Conservation (phyloP, 2,329 filamentous ascomycete genomes). For the Tricladium varicosporioides region DNA sequence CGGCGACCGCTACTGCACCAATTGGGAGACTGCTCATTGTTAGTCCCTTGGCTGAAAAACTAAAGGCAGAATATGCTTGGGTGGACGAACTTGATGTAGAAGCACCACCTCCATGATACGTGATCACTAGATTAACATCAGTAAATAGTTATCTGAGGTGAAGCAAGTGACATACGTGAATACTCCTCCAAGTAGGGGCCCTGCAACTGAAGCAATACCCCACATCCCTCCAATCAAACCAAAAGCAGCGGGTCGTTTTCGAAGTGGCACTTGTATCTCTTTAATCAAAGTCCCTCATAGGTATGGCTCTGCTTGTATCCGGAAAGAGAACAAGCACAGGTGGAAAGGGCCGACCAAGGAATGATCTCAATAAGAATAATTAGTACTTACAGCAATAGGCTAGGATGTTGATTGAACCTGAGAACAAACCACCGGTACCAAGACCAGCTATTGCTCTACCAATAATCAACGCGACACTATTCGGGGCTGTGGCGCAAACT, state of each 20-base stretch:
- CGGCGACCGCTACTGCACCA: conserved; percentile 36
- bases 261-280: conserved; percentile 23
- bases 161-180: conserved; percentile 11
- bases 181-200: conserved; percentile 33
- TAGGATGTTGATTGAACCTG: conserved; percentile 33
- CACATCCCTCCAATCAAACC: conserved; percentile 28
- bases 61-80: background rate
- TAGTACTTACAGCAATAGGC: conserved; percentile 26
- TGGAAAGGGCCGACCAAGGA: too few relatives aligned
- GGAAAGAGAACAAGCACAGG: too few relatives aligned
- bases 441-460: conserved; percentile 35
- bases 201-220: conserved; percentile 33
- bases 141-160: conserved; percentile 6
- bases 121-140: conserved; percentile 16
- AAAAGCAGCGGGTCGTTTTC: conserved; percentile 29
- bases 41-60: background rate
- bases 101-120: conserved; percentile 34
- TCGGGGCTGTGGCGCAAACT: conserved; percentile 35
- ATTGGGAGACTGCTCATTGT: conserved; percentile 22
- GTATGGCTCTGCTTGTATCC: too few relatives aligned
- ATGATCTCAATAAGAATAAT: background rate
- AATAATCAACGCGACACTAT: conserved; percentile 33
- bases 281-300: conserved; percentile 2
- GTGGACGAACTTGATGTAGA: conserved; percentile 24
- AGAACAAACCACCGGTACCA: conserved; percentile 33